Percentiles rank a stretch among this genome's conserved stretches.
Conservation (phyloP, 1,284 basidiomycete genomes). For the Termitomyces sp. region DNA sequence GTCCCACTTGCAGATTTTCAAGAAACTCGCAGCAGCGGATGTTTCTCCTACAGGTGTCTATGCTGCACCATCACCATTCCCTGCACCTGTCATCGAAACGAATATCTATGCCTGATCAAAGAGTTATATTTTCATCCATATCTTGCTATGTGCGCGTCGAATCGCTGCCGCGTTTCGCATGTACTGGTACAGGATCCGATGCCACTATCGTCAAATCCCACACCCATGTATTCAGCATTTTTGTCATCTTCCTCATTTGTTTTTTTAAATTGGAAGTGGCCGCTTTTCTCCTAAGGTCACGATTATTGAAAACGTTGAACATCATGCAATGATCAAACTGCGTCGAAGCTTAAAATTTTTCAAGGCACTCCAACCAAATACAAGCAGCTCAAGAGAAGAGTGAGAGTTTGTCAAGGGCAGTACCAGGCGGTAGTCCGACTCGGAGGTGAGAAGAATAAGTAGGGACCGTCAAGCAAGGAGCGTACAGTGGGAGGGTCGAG, state of each 20-base stretch:
- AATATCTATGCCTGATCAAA: conserved; percentile 23
- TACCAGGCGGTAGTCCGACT: neutral
- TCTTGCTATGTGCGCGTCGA: neutral
- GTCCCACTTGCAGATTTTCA: conserved; percentile 34
- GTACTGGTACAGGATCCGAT: conserved; percentile 6
- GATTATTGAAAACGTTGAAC: neutral
- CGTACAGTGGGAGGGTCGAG: neutral
- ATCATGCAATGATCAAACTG: neutral
- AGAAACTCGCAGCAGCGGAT: conserved; percentile 37
- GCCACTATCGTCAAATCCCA: neutral
- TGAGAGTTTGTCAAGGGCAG: neutral
- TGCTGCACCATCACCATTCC: conserved; percentile 27
- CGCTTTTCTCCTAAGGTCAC: neutral
- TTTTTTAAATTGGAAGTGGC: neutral
- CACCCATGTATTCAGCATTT: conserved; percentile 1
- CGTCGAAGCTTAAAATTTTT: neutral
- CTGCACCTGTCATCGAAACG: conserved; percentile 25
- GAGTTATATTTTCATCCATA: neutral
- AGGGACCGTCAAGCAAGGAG: neutral
- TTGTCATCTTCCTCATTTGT: neutral
- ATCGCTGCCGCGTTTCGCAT: neutral
- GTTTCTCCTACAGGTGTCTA: conserved; percentile 18
- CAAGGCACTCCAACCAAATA: neutral
- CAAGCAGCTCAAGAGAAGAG: neutral
- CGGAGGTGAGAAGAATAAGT: neutral